Base-by-base conservation (phyloP, 495 filamentous ascomycete genomes). In the Terfezia boudieri region DNA sequence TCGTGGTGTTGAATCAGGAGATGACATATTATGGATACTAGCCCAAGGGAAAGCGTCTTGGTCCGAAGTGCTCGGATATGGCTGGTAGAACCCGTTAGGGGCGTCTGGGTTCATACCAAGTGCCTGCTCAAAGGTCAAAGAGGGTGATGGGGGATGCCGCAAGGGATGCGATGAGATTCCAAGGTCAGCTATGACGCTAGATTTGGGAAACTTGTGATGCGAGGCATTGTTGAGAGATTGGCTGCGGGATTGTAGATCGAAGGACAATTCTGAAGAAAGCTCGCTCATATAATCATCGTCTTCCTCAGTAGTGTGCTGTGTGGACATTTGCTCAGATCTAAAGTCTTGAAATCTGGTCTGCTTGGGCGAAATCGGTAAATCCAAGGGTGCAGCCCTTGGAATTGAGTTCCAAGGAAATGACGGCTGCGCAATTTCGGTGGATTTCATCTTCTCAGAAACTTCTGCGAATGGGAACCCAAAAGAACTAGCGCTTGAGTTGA, bases 241-340 rank as follows among this genome's bases (percentile, higher is more conserved):
- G 8, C 17, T 46, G 41, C 17, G 41, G 4, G 41, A 6, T 46
- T 79, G 71, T 20, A 76, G 65, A 50, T 89, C 83, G 8, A 78
- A 70, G 1, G 89, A 90, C 35, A 88, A 57, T 55, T 93, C 84
- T 10, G 85, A 87, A 12, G 84, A 89, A 12, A 88, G 67, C 56
- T 83, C 84, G 54, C 82, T 89, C 32, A 79, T 69, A 56, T 78
- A 71, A 59, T 85, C 79, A 4, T 4, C 12, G 4, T 46, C 41
- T 14, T 46, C 41, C 14, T 14, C 12, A 9, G 41, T 14, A 14
- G 3, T 46, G 8, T 20, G 41, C 14, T 20, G 41, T 3, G 8
- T 46, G 17, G 12, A 4, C 4, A 14, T 20, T 46, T 46, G 4
- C 17, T 46, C 17, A 20, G 41, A 46, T 32, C 7, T 32, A 32